Percentiles rank a stretch among this genome's conserved stretches.
Conservation (phyloP, 2,329 filamentous ascomycete species). For the Colletotrichum sp. region DNA sequence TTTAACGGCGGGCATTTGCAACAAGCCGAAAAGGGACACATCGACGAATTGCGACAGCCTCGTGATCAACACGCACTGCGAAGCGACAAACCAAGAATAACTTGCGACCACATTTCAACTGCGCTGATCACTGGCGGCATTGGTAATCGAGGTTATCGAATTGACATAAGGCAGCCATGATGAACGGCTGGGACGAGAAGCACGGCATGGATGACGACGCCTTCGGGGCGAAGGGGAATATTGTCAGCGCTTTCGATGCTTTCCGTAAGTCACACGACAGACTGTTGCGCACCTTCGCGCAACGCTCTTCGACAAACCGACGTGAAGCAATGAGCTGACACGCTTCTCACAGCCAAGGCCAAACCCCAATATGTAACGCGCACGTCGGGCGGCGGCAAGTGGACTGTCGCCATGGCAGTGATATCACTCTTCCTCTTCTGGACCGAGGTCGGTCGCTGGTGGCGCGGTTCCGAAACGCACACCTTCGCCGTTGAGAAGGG, state of each 20-base stretch:
- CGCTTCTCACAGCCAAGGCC: constrained; percentile 76
- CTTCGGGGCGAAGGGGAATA: constrained; percentile 75
- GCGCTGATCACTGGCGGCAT: neutral
- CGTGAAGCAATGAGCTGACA: constrained; percentile 24
- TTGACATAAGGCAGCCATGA: constrained; percentile 37
- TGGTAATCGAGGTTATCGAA: neutral
- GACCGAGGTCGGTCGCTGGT: constrained; percentile 83
- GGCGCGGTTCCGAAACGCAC: constrained; percentile 82
- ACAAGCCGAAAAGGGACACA: constrained; percentile 2
- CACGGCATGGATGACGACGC: constrained; percentile 73
- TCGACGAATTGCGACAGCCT: neutral
- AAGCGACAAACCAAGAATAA: neutral
- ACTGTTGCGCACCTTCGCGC: neutral
- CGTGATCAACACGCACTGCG: neutral
- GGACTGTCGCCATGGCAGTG: constrained; percentile 83
- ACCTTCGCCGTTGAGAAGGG: constrained; percentile 95
- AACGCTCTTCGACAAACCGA: neutral
- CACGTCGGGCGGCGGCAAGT: constrained; percentile 88
- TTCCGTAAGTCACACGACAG: constrained; percentile 73
- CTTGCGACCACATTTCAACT: neutral
- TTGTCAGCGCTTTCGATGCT: constrained; percentile 91
- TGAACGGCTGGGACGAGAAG: constrained; percentile 81
- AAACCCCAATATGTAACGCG: constrained; percentile 91
- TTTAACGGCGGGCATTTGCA: constrained; percentile 19
- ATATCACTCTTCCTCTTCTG: constrained; percentile 78